phyloP scores from a whole-genome alignment of 345 rosid genomes.

The Sapria himalayana region DNA sequence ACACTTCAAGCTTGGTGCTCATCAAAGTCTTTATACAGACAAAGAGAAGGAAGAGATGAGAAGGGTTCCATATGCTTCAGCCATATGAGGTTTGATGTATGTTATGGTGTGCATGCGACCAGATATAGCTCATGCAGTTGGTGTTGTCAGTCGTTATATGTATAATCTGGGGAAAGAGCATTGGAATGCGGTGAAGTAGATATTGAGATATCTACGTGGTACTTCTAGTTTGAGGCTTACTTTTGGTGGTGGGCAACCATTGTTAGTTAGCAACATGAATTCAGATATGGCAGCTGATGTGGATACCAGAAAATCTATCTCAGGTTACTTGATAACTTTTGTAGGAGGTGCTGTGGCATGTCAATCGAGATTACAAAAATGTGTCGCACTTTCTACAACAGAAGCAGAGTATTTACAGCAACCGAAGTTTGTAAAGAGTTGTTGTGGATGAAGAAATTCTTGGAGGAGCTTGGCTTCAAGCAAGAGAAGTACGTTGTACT shows the following conservation, averaged over 20 bases:
- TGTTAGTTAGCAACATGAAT: not conserved
- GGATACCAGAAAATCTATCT: not conserved
- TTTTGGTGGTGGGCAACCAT: not conserved
- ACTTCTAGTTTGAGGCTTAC: too few relatives aligned
- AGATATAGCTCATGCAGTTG: not conserved
- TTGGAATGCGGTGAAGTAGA: not conserved
- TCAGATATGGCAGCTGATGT: constrained; percentile 1
- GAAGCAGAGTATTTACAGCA: too few relatives aligned
- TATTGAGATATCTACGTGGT: not conserved
- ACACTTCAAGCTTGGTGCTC: constrained; percentile 1
- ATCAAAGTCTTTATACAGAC: not conserved
- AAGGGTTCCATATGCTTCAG: constrained; percentile 2
- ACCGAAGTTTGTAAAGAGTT: not conserved
- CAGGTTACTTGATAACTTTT: not conserved
- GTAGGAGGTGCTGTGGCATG: not conserved
- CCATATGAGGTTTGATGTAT: not conserved
- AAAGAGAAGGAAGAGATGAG: constrained; percentile 3
- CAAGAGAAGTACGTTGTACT: not conserved
- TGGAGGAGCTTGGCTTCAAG: not conserved
- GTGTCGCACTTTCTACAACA: too few relatives aligned
- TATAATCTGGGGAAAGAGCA: too few relatives aligned
- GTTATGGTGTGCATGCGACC: not conserved
- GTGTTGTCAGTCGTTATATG: not conserved
- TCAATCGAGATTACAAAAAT: too few relatives aligned
- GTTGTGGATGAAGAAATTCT: constrained; percentile 1